Percentiles rank a stretch among this genome's conserved stretches.
Evolutionary conservation across 805 yeast genomes (phyloP).

Genomic region (Lipomyces kockii): DNA sequence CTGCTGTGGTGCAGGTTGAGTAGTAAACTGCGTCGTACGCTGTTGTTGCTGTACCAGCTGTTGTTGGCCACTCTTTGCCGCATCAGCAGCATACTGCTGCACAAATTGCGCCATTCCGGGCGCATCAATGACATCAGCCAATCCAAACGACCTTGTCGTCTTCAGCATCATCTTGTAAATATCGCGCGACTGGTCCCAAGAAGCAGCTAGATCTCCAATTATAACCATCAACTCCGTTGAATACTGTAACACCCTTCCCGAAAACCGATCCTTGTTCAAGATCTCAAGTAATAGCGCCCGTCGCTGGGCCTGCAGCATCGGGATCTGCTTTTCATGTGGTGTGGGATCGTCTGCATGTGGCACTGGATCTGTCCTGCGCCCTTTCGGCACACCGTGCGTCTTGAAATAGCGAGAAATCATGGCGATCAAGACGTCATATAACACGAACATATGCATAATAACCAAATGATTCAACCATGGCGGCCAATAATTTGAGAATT

Average conservation of each 20-base stretch:
- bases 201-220: slow-evolving; percentile 19
- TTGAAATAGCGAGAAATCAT: slow-evolving; percentile 5
- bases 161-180: slow-evolving; percentile 20
- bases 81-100: slow-evolving; percentile 25
- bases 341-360: background rate
- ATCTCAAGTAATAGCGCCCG: slow-evolving; percentile 12
- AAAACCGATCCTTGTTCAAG: slow-evolving; percentile 11
- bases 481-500: slow-evolving; percentile 20
- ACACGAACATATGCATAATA: slow-evolving; percentile 11
- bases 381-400: background rate
- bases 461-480: slow-evolving; percentile 24
- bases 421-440: slow-evolving; percentile 20
- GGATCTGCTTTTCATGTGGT: background rate
- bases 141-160: slow-evolving; percentile 19
- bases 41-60: slow-evolving; percentile 13
- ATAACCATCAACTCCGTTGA: slow-evolving; percentile 12
- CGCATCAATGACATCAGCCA: slow-evolving; percentile 25
- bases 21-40: slow-evolving; percentile 17
- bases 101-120: slow-evolving; percentile 18
- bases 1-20: background rate
- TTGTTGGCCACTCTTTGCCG: slow-evolving; percentile 20
- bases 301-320: slow-evolving; percentile 6
- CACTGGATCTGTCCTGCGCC: background rate
- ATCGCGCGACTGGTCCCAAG: slow-evolving; percentile 22
- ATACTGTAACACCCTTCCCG: slow-evolving; percentile 7